Evolutionary conservation across 2,329 filamentous ascomycete genomes (phyloP), one percentile per base, ranked within the genome.

Genomic region (Chaetomiaceae sp.): DNA sequence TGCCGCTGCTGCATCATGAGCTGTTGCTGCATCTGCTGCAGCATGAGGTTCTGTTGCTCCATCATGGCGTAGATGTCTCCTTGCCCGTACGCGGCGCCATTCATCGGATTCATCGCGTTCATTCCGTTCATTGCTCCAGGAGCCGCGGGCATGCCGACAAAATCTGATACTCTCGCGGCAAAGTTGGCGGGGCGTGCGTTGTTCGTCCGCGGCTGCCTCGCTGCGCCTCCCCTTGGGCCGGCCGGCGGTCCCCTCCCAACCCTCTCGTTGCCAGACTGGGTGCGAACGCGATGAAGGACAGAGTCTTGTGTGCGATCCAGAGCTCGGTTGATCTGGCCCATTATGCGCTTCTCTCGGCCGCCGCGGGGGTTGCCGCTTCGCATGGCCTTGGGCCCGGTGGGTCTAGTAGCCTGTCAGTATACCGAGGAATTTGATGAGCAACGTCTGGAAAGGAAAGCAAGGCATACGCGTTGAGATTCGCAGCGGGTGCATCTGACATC

Each of bases 341-440:
- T 74, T 73, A 96, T 82, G 51, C 88, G 81, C 64, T 88, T 89
- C 49, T 86, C 85, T 56, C 87, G 81, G 45, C 79, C 76, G 45
- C 75, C 73, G 56, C 73, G 62, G 44, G 63, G 62, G 57, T 71
- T 78, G 42, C 79, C 79, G 63, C 85, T 88, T 60, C 93, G 86
- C 89, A 97, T 95, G 27, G 90, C 89, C 65, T 90, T 93, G 15
- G 93, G 93, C 47, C 91, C 93, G 42, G 89, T 97, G 9, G 93
- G 93, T 61, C 91, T 96, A 59, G 50, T 24, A n/a, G 26, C 34
- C 33, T 47, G 68, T 78, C 66, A 78, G 71, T 61, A 55, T 32
- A 48, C n/a, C 42, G 44, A 29, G 29, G 22, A 24, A 24, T 42
- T 44, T 15, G 11, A 14, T 10, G 5, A n/a, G n/a, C n/a, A n/a